Conservation (phyloP, 2,329 filamentous ascomycete species). For the Fusarium gaditjirri region DNA sequence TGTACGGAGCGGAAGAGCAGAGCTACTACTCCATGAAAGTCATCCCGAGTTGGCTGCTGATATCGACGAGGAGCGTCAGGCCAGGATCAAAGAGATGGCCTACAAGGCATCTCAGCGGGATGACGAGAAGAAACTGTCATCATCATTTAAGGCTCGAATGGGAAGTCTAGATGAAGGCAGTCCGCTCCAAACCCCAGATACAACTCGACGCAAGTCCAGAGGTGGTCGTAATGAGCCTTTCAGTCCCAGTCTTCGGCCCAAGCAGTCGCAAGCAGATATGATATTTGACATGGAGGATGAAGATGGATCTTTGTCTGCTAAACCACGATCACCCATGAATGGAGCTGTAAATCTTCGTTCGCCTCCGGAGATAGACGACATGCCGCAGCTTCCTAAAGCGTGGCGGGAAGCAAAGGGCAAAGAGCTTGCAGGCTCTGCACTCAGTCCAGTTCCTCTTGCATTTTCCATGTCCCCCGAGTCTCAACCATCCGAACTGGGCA, state of each 20-base stretch:
- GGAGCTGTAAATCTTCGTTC: constrained; percentile 31
- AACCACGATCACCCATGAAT: constrained; percentile 43
- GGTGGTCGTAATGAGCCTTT: constrained; percentile 63
- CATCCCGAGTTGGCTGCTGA: constrained; percentile 71
- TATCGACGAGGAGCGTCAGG: constrained; percentile 74
- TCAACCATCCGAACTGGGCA: constrained; percentile 14
- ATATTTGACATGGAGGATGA: constrained; percentile 97
- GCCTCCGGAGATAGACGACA: constrained; percentile 43
- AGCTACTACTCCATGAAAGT: constrained; percentile 71
- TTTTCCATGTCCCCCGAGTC: constrained; percentile 36
- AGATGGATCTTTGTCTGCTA: constrained; percentile 49
- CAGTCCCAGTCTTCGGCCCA: constrained; percentile 75
- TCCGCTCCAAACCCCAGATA: constrained; percentile 56
- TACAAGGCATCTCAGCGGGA: constrained; percentile 72
- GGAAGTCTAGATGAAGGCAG: constrained; percentile 73
- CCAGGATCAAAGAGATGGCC: constrained; percentile 80
- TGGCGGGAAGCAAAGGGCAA: constrained; percentile 48
- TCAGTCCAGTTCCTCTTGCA: constrained; percentile 23
- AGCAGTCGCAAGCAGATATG: constrained; percentile 76
- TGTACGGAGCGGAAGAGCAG: constrained; percentile 78
- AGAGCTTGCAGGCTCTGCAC: constrained; percentile 20
- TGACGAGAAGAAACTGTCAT: constrained; percentile 70
- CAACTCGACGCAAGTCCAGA: constrained; percentile 59
- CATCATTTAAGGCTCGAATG: constrained; percentile 68
- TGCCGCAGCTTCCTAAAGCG: constrained; percentile 46